Conservation (phyloP, 345 rosid species). For the Heritiera littoralis region DNA sequence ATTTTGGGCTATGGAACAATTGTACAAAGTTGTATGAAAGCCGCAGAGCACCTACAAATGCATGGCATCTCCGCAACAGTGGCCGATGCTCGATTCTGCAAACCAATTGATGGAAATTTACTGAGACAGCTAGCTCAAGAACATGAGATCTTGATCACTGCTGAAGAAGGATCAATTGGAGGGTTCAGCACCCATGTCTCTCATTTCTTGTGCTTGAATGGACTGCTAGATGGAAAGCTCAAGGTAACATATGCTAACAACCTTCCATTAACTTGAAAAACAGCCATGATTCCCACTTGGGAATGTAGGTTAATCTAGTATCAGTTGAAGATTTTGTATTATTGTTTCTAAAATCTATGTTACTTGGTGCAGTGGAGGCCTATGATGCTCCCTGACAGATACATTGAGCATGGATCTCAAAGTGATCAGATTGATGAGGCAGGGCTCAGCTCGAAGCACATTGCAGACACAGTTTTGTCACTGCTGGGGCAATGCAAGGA, state of each 20-base stretch:
- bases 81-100: constrained; percentile 58
- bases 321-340: not conserved
- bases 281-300: not conserved
- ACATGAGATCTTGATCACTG: constrained; percentile 47
- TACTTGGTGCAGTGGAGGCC: constrained; percentile 48
- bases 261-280: not conserved
- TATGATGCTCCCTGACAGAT: constrained; percentile 52
- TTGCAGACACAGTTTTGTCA: constrained; percentile 41
- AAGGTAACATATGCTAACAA: constrained; percentile 30
- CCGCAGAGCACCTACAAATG: constrained; percentile 36
- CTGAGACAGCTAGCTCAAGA: constrained; percentile 34
- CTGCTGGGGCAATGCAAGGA: constrained; percentile 25
- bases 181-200: constrained; percentile 55
- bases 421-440: constrained; percentile 47
- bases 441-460: constrained; percentile 43
- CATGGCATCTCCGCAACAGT: constrained; percentile 38
- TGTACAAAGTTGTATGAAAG: constrained; percentile 43
- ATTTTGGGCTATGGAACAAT: constrained; percentile 50
- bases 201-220: constrained; percentile 45
- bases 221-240: constrained; percentile 45
- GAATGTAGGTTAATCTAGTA: not conserved
- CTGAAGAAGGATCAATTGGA: constrained; percentile 58
- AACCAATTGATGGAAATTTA: constrained; percentile 45
- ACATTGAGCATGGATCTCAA: constrained; percentile 54
- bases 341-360: not conserved